Conservation (phyloP, 306 rosid genomes). For the Medicago lupulina region DNA sequence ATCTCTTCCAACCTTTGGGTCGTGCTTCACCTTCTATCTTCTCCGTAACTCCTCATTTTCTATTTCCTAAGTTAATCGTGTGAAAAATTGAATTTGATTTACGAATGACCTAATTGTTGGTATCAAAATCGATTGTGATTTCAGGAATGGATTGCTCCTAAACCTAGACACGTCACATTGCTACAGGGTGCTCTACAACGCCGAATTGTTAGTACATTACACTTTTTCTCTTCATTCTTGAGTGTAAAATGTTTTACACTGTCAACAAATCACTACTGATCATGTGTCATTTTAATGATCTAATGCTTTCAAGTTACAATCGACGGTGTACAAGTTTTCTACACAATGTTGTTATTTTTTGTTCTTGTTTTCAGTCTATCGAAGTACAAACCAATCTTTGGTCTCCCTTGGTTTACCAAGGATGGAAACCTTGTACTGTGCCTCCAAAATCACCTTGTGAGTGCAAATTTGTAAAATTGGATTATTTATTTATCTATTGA, state of each 20-base stretch:
- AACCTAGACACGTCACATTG: conserved; percentile 75
- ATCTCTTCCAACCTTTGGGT: conserved; percentile 72
- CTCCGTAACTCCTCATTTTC: conserved; percentile 55
- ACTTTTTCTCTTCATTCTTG: no score
- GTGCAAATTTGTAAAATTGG: conserved; percentile 38
- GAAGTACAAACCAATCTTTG: conserved; percentile 64
- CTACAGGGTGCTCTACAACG: conserved; percentile 75
- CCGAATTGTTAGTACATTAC: conserved; percentile 51
- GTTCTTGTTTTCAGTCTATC: conserved; percentile 46
- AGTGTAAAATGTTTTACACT: no score
- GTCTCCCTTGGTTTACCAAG: conserved; percentile 74
- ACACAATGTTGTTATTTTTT: neutral
- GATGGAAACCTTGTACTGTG: conserved; percentile 75
- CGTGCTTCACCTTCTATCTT: conserved; percentile 81
- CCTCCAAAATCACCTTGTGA: conserved; percentile 60
- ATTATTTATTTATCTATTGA: conserved; percentile 19
- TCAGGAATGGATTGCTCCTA: conserved; percentile 91
- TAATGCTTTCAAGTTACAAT: no score
- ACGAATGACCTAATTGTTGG: neutral
- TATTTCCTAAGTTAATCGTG: neutral
- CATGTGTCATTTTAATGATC: no score
- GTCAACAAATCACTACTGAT: no score
- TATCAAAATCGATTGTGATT: conserved; percentile 31
- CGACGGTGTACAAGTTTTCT: no score
- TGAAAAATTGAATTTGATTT: neutral